Conservation (phyloP, 768 basidiomycete species). For the Phanerodontia chrysosporium region DNA sequence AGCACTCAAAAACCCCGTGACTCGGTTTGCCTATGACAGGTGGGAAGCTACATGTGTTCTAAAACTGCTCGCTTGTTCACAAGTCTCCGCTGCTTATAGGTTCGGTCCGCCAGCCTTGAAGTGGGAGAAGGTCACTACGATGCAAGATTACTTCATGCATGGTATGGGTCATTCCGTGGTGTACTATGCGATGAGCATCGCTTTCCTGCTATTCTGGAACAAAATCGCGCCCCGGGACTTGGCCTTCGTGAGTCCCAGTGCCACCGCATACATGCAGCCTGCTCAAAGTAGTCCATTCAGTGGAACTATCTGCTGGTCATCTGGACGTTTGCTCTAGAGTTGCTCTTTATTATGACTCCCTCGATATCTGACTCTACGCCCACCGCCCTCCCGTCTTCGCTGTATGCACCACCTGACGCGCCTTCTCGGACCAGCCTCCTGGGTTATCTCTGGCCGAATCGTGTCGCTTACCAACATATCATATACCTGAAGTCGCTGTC, state of each 20-base stretch:
- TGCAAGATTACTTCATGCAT: slow-evolving; percentile 61
- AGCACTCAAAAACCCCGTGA: slow-evolving; percentile 69
- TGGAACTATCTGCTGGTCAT: slow-evolving; percentile 79
- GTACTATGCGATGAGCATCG: slow-evolving; percentile 62
- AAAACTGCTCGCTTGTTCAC: neutral
- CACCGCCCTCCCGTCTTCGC: slow-evolving; percentile 22
- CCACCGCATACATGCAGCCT: neutral
- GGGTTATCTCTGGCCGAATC: slow-evolving; percentile 49
- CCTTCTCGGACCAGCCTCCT: slow-evolving; percentile 26
- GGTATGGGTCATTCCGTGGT: slow-evolving; percentile 60
- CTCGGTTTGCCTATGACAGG: slow-evolving; percentile 85
- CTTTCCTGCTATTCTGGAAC: slow-evolving; percentile 51
- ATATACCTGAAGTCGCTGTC: slow-evolving; percentile 75
- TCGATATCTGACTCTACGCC: slow-evolving; percentile 34
- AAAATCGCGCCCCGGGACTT: slow-evolving; percentile 52
- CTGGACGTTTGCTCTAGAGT: slow-evolving; percentile 56
- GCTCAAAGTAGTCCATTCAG: slow-evolving; percentile 31
- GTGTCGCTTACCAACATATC: slow-evolving; percentile 74
- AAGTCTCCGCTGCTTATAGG: too few relatives aligned
- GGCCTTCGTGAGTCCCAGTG: slow-evolving; percentile 52
- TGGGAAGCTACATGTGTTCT: slow-evolving; percentile 26
- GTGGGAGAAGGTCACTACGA: slow-evolving; percentile 68
- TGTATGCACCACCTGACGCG: slow-evolving; percentile 19
- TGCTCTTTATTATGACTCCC: slow-evolving; percentile 61
- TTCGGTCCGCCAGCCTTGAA: slow-evolving; percentile 71